These are phyloP conservation scores for Chenopodium suecicum DNA, from an alignment of 148 eudicot genomes.

Conservation along the genomic window DNA sequence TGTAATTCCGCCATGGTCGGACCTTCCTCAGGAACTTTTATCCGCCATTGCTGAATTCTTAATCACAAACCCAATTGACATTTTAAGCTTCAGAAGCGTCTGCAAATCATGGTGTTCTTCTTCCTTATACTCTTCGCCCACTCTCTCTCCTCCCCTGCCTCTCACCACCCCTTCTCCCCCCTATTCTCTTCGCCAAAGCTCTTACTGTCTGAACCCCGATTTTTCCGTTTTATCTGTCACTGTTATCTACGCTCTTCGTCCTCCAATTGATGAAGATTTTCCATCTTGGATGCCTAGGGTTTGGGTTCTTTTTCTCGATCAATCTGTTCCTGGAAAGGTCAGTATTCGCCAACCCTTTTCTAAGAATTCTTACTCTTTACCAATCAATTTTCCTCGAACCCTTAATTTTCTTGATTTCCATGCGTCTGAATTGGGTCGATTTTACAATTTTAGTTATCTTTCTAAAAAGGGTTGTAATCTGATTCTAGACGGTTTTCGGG, in stretches of 20 bases:
- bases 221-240: not conserved
- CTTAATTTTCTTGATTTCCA: constrained; percentile 10
- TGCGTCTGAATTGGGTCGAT: constrained; percentile 16
- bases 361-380: not conserved
- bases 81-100: constrained; percentile 12
- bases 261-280: not conserved
- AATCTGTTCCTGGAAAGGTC: not conserved
- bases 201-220: too few relatives aligned
- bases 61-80: constrained; percentile 2
- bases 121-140: not conserved
- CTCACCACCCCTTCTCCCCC: not conserved
- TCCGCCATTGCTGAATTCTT: constrained; percentile 15
- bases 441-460: constrained; percentile 6
- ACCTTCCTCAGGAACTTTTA: constrained; percentile 21
- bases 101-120: constrained; percentile 25
- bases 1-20: constrained; percentile 25
- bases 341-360: constrained; percentile 7
- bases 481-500: not conserved
- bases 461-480: not conserved
- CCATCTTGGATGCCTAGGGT: not conserved
- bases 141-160: constrained; percentile 18
- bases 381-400: not conserved
- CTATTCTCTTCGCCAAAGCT: not conserved
- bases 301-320: constrained; percentile 7
- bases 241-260: not conserved